Conservation (phyloP, 768 basidiomycete species). For the Russula sp. region DNA sequence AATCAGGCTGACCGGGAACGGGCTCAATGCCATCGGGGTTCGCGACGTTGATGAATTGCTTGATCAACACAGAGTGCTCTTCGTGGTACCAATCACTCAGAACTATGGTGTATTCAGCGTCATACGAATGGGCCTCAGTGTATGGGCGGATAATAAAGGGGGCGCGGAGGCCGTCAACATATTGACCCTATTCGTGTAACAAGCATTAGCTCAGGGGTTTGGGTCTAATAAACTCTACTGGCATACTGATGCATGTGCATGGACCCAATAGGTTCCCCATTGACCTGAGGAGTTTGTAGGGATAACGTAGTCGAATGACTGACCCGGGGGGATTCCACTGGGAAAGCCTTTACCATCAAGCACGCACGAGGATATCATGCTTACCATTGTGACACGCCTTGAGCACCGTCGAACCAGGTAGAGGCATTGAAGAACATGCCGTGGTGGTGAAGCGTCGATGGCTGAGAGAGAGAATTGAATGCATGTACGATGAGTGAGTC, state of each 20-base stretch:
- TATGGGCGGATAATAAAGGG: slow-evolving; percentile 73
- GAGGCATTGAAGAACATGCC: slow-evolving; percentile 92
- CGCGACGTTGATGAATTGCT: slow-evolving; percentile 59
- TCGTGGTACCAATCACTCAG: slow-evolving; percentile 92
- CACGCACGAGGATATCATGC: slow-evolving; percentile 18
- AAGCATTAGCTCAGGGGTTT: neutral
- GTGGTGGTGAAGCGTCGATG: slow-evolving; percentile 81
- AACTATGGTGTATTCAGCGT: slow-evolving; percentile 84
- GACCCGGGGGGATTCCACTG: slow-evolving; percentile 74
- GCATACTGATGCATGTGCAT: slow-evolving; percentile 55
- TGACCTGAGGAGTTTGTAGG: slow-evolving; percentile 63
- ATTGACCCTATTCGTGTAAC: slow-evolving; percentile 56
- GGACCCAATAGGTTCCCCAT: slow-evolving; percentile 79
- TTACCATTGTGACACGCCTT: slow-evolving; percentile 79
- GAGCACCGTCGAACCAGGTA: slow-evolving; percentile 86
- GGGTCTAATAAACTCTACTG: neutral
- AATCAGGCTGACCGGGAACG: slow-evolving; percentile 55
- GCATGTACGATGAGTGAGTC: slow-evolving; percentile 78
- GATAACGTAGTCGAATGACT: slow-evolving; percentile 67
- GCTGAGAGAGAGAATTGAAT: slow-evolving; percentile 59
- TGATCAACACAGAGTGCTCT: slow-evolving; percentile 55
- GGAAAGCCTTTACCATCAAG: neutral
- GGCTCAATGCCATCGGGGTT: slow-evolving; percentile 88
- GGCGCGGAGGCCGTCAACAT: slow-evolving; percentile 88
- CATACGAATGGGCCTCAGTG: slow-evolving; percentile 64